These are phyloP conservation scores for Phytopythium vexans DNA, from an alignment of 352 stramenopile species.

Conservation along the genomic window DNA sequence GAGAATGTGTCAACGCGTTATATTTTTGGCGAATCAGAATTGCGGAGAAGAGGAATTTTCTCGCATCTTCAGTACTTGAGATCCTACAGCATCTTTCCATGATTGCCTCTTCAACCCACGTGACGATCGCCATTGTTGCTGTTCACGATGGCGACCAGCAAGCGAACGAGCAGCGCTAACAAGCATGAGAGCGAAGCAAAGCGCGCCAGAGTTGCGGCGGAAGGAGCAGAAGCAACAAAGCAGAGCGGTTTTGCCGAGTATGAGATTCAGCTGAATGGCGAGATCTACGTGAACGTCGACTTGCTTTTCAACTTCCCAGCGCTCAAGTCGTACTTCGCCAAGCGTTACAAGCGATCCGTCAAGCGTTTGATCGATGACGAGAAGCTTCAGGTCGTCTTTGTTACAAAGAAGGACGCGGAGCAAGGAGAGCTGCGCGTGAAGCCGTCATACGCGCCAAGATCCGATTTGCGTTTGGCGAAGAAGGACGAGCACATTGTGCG, in stretches of 20 bases:
- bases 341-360: slow-evolving; percentile 6
- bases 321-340: slow-evolving; percentile 4
- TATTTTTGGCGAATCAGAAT: no score
- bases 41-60: no score
- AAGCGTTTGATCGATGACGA: slow-evolving; percentile 1
- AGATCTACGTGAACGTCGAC: slow-evolving; percentile 7
- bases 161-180: slow-evolving; percentile 1
- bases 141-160: neutral
- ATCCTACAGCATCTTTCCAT: no score
- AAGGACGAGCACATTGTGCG: slow-evolving; percentile 1
- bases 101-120: no score
- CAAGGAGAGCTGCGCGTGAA: slow-evolving; percentile 3
- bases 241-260: slow-evolving; percentile 1
- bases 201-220: slow-evolving; percentile 1
- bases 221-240: neutral
- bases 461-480: slow-evolving; percentile 5
- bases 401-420: slow-evolving; percentile 6
- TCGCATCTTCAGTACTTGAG: no score
- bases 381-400: slow-evolving; percentile 5
- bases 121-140: neutral
- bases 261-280: slow-evolving; percentile 1
- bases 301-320: slow-evolving; percentile 2
- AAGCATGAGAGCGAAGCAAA: slow-evolving; percentile 1
- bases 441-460: neutral
- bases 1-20: no score